Conservation (phyloP, 805 yeast genomes). For the Candida khao-thaluensis region DNA sequence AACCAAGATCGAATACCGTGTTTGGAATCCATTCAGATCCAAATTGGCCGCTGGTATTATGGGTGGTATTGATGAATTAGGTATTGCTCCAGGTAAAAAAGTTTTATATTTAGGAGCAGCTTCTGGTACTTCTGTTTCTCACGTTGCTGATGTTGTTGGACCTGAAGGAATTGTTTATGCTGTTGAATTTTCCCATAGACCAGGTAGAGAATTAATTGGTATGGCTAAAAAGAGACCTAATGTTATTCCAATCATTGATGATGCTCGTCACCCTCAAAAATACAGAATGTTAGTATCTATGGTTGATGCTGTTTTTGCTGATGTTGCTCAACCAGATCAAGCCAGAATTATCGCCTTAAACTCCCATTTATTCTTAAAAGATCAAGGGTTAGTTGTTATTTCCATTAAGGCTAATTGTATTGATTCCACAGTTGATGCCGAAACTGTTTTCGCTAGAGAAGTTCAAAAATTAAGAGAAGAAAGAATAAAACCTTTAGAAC, state of each 20-base stretch:
- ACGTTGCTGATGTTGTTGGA: conserved; percentile 97
- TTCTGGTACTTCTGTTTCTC: conserved; percentile 98
- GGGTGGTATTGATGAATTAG: conserved; percentile 98
- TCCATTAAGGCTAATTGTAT: conserved; percentile 99
- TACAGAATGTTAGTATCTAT: conserved; percentile 98
- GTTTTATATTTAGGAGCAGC: conserved; percentile 98
- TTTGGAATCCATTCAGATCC: conserved; percentile 99
- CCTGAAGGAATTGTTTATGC: conserved; percentile 99
- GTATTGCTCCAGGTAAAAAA: conserved; percentile 97
- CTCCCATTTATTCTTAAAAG: conserved; percentile 96
- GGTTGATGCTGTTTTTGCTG: conserved; percentile 99
- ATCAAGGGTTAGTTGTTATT: conserved; percentile 97
- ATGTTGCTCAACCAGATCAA: conserved; percentile 99
- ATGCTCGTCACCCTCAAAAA: conserved; percentile 99
- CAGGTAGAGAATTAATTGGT: conserved; percentile 98
- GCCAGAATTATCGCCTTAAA: conserved; percentile 99
- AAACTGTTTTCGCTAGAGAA: conserved; percentile 98
- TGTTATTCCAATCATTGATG: conserved; percentile 97
- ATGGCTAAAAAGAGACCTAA: conserved; percentile 99
- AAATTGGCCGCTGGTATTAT: conserved; percentile 99
- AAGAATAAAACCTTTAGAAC: conserved; percentile 97
- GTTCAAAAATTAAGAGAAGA: conserved; percentile 98
- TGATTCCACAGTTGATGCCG: conserved; percentile 99
- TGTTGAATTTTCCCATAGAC: conserved; percentile 99
- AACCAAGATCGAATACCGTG: conserved; percentile 97